phyloP scores from a whole-genome alignment of 2,329 filamentous ascomycete genomes.

The Neonectria punicea region DNA sequence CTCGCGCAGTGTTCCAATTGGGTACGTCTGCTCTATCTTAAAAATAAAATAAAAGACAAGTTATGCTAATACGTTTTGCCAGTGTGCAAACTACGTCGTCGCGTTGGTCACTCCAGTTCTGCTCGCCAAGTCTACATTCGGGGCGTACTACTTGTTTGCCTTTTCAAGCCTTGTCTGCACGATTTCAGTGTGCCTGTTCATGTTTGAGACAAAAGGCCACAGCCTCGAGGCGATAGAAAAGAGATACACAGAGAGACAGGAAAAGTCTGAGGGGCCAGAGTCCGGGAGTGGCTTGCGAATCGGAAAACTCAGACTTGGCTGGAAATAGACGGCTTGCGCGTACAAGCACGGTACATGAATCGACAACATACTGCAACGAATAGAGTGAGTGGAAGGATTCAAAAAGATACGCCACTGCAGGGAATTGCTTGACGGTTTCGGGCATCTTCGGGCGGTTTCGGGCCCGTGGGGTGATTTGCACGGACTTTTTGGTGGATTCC shows the following conservation, averaged over 20 bases:
- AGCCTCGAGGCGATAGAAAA: constrained; percentile 53
- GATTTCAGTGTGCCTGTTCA: constrained; percentile 49
- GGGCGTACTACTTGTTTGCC: constrained; percentile 59
- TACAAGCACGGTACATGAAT: too few species aligned
- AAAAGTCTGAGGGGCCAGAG: not conserved
- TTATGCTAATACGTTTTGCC: not conserved
- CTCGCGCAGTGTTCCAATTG: constrained; percentile 66
- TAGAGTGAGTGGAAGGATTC: not conserved
- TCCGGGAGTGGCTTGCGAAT: not conserved
- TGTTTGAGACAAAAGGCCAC: constrained; percentile 56
- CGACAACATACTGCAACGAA: not conserved
- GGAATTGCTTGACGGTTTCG: not conserved
- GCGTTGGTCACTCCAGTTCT: constrained; percentile 57
- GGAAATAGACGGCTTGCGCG: not conserved
- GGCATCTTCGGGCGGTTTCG: not conserved
- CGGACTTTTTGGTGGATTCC: not conserved
- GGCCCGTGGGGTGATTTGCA: not conserved
- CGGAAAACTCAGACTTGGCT: not conserved
- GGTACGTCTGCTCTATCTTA: constrained; percentile 41
- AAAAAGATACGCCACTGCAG: not conserved
- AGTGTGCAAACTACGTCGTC: constrained; percentile 57
- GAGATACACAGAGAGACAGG: constrained; percentile 10
- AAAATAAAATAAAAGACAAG: not conserved
- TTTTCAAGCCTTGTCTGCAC: constrained; percentile 51
- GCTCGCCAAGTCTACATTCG: constrained; percentile 51